Conservation (phyloP, 192 early-diverging fungal genomes). For the Podila epicladia region DNA sequence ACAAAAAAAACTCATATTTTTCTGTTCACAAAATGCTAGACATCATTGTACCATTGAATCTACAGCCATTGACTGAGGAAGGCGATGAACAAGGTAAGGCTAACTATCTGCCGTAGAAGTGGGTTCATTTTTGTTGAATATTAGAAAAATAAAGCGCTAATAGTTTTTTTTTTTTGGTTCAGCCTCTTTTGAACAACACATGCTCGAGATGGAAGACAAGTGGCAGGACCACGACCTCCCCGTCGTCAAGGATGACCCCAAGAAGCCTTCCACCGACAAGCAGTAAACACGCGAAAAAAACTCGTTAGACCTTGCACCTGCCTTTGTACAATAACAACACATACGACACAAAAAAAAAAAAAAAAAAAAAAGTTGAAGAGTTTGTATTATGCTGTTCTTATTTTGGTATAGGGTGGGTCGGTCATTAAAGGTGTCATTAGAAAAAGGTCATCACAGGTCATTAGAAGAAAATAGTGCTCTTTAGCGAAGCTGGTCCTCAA, state of each 20-base stretch:
- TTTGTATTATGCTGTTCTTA: not conserved
- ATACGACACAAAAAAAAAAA: not conserved
- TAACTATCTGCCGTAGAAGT: not conserved
- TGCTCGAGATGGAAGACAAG: slow-evolving; percentile 33
- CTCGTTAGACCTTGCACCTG: not conserved
- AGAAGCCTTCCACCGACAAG: not conserved
- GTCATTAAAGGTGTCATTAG: too few relatives aligned
- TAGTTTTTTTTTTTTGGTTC: not conserved
- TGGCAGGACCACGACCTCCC: slow-evolving; percentile 24
- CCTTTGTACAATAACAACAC: not conserved
- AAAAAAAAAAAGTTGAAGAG: not conserved
- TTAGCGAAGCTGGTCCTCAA: slow-evolving; percentile 24
- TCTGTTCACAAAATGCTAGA: slow-evolving; percentile 1
- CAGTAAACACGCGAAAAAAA: not conserved
- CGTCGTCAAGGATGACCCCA: not conserved
- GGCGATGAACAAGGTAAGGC: slow-evolving; percentile 28
- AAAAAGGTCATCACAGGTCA: not conserved
- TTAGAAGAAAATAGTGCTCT: not conserved
- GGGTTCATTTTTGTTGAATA: not conserved
- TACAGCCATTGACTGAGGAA: slow-evolving; percentile 26
- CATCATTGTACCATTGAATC: slow-evolving; percentile 27
- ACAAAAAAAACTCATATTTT: not conserved
- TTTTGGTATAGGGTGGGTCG: not conserved
- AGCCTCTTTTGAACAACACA: slow-evolving; percentile 20
- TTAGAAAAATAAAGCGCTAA: not conserved